These are phyloP conservation scores for Abelmoschus esculentus DNA, from an alignment of 345 rosid species.

Conservation along the genomic window DNA sequence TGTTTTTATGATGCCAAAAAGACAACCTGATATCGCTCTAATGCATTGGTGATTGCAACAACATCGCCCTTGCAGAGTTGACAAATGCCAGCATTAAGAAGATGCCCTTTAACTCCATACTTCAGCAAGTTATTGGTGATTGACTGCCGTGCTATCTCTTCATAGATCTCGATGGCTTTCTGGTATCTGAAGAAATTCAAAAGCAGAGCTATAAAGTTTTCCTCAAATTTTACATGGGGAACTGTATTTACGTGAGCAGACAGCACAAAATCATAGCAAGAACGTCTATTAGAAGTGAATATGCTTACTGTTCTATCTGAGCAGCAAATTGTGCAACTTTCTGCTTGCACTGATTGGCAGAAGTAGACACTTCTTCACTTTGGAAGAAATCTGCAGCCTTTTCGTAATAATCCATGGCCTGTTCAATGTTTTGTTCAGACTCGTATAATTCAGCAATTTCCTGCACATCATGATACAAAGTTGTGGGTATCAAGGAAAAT, in stretches of 20 bases:
- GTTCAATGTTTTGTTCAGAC: conserved; percentile 1
- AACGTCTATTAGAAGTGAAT: background rate
- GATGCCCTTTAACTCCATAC: conserved; percentile 98
- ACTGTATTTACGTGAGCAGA: background rate
- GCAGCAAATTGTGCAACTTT: conserved; percentile 95
- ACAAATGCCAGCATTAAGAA: conserved; percentile 94
- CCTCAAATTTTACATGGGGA: background rate
- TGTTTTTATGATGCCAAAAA: background rate
- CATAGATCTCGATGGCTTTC: conserved; percentile 80
- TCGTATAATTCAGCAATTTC: background rate
- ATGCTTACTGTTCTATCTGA: conserved; percentile 74
- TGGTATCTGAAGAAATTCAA: conserved; percentile 52
- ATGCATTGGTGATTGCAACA: conserved; percentile 79
- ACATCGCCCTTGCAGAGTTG: conserved; percentile 89
- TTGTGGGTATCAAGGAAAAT: background rate
- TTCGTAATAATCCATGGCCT: conserved; percentile 36
- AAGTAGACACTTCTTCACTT: conserved; percentile 76
- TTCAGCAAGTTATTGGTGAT: conserved; percentile 75
- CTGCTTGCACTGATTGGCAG: conserved; percentile 97
- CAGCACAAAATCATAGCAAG: background rate
- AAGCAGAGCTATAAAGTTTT: background rate
- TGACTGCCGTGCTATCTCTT: conserved; percentile 78
- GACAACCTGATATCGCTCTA: conserved; percentile 82
- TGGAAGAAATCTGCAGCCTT: conserved; percentile 74
- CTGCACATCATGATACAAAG: background rate